Evolutionary conservation across 768 basidiomycete genomes (phyloP).

Genomic region (Baorangia bicolor): DNA sequence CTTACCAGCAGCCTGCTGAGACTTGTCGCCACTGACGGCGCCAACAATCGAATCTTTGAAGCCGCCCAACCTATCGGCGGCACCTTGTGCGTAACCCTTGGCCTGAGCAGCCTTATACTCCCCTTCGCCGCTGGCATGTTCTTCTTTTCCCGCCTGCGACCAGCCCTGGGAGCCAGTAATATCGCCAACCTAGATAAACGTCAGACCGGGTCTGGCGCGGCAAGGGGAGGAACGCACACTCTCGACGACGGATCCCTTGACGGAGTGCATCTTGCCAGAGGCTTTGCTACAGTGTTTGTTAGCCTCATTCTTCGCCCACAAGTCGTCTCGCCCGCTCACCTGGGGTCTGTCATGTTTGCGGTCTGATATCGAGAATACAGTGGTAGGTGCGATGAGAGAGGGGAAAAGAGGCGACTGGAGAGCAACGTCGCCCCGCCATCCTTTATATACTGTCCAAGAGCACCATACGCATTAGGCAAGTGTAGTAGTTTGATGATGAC

Average conservation of each 20-base stretch:
- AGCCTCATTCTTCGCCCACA: neutral
- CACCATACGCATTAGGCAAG: conserved; percentile 31
- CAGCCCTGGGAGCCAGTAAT: conserved; percentile 42
- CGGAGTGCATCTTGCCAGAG: conserved; percentile 36
- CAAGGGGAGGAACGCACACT: conserved; percentile 19
- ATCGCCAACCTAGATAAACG: conserved; percentile 38
- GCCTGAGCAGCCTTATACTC: conserved; percentile 48
- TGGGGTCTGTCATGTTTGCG: conserved; percentile 21
- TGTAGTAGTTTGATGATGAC: conserved; percentile 23
- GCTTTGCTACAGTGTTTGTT: conserved; percentile 28
- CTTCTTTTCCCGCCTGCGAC: conserved; percentile 47
- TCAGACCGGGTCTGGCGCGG: neutral
- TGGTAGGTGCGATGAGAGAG: neutral
- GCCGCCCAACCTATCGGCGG: conserved; percentile 43
- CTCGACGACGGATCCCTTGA: conserved; percentile 38
- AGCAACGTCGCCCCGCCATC: neutral
- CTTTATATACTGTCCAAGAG: conserved; percentile 29
- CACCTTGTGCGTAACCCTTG: conserved; percentile 52
- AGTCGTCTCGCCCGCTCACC: conserved; percentile 16
- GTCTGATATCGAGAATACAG: neutral
- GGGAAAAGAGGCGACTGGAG: conserved; percentile 9
- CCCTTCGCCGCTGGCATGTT: conserved; percentile 48
- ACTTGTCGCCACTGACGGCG: conserved; percentile 53
- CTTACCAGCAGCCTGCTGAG: conserved; percentile 50
- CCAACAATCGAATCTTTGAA: conserved; percentile 56